Percentiles rank a stretch among this genome's conserved stretches.
Conservation (phyloP, 2,329 filamentous ascomycete genomes). For the Epicoccum nigrum region DNA sequence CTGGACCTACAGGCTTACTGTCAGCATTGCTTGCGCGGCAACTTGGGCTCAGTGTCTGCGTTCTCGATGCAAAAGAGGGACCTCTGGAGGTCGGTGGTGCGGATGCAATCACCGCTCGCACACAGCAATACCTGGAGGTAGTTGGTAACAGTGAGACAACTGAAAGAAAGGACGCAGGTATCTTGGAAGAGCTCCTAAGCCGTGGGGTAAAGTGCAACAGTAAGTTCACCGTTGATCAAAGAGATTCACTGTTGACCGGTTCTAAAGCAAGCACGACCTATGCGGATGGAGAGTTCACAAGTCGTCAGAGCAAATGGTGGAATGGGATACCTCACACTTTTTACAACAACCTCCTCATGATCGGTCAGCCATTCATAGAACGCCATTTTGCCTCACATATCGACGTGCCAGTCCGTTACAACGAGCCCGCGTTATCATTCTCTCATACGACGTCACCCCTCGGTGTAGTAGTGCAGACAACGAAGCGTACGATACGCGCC, state of each 20-base stretch:
- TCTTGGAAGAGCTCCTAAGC: slow-evolving; percentile 45
- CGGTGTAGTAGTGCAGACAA: slow-evolving; percentile 29
- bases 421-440: slow-evolving; percentile 47
- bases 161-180: slow-evolving; percentile 6
- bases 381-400: slow-evolving; percentile 47
- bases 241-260: background rate
- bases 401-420: slow-evolving; percentile 45
- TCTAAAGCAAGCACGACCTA: slow-evolving; percentile 55
- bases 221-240: slow-evolving; percentile 30
- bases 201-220: slow-evolving; percentile 58
- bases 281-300: slow-evolving; percentile 55
- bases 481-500: slow-evolving; percentile 13
- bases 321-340: slow-evolving; percentile 53
- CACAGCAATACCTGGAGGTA: slow-evolving; percentile 57
- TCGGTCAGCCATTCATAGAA: slow-evolving; percentile 57
- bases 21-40: slow-evolving; percentile 53
- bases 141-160: slow-evolving; percentile 48
- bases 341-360: slow-evolving; percentile 59
- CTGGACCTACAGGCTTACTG: slow-evolving; percentile 56
- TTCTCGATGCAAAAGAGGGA: slow-evolving; percentile 49
- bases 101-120: slow-evolving; percentile 58
- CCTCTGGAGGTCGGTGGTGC: slow-evolving; percentile 54
- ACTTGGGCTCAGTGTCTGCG: slow-evolving; percentile 51
- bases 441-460: slow-evolving; percentile 22
- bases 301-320: slow-evolving; percentile 58